A percentile compares a stretch with the other conserved stretches of the same genome.
These are phyloP conservation scores for Exutisphaerella laricina DNA, from an alignment of 2,329 filamentous ascomycete genomes.

Conservation along the genomic window DNA sequence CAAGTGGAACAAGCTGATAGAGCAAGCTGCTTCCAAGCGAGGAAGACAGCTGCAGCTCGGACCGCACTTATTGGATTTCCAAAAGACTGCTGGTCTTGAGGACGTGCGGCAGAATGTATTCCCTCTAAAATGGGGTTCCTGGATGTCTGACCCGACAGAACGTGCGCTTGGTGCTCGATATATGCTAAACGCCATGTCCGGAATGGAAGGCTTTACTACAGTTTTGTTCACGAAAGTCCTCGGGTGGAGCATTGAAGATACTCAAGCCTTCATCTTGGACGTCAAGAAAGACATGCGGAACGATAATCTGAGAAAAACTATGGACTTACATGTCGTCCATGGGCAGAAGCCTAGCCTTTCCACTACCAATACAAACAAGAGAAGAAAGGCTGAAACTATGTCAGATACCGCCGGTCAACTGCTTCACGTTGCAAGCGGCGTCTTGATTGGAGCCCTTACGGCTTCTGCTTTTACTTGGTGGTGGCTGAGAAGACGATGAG, in stretches of 20 bases:
- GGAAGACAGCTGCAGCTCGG: slow-evolving; percentile 19
- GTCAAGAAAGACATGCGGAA: slow-evolving; percentile 17
- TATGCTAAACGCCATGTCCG: slow-evolving; percentile 26
- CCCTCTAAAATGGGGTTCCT: slow-evolving; percentile 18
- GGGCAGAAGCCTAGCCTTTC: slow-evolving; percentile 18
- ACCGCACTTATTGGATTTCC: slow-evolving; percentile 14
- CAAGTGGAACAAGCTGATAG: slow-evolving; percentile 18
- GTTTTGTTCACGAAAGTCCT: slow-evolving; percentile 26
- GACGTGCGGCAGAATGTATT: slow-evolving; percentile 13
- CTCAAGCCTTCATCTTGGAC: slow-evolving; percentile 18
- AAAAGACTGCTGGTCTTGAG: slow-evolving; percentile 11
- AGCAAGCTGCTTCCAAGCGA: slow-evolving; percentile 16
- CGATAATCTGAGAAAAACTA: slow-evolving; percentile 16
- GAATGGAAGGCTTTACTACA: slow-evolving; percentile 28
- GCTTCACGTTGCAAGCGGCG: too few species aligned
- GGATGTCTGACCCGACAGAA: slow-evolving; percentile 18
- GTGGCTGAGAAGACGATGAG: too few species aligned
- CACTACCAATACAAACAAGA: too few species aligned
- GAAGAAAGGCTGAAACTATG: too few species aligned
- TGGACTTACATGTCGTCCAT: slow-evolving; percentile 19
- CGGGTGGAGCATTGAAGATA: slow-evolving; percentile 25
- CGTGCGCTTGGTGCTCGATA: slow-evolving; percentile 20
- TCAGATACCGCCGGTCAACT: too few species aligned
- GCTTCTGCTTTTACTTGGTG: neutral
- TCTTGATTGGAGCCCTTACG: neutral